Conservation (phyloP, 305 asterid genomes). For the Fraxinus floribunda region DNA sequence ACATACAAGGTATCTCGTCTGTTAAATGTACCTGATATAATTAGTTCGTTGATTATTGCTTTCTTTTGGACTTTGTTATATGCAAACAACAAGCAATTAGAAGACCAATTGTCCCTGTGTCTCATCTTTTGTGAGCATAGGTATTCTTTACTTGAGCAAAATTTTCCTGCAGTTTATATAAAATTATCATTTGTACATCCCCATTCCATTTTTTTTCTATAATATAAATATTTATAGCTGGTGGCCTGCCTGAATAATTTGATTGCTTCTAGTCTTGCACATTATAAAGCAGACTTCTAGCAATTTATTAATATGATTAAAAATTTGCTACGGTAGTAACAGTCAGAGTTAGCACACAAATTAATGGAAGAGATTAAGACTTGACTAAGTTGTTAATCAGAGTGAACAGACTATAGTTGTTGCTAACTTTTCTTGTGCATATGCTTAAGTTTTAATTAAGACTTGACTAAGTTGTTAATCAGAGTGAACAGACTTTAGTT, state of each 20-base stretch:
- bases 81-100: background rate
- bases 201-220: background rate
- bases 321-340: background rate
- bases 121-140: background rate
- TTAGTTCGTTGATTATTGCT: background rate
- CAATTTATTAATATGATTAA: background rate
- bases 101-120: background rate
- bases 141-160: background rate
- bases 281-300: background rate
- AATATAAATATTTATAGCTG: background rate
- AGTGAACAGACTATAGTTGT: too few relatives aligned
- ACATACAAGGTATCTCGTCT: slow-evolving; percentile 72
- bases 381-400: background rate
- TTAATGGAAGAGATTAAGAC: background rate
- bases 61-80: slow-evolving; percentile 15
- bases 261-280: background rate
- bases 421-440: too few relatives aligned
- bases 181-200: background rate
- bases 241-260: background rate
- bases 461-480: background rate
- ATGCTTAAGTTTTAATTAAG: too few relatives aligned
- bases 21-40: background rate
- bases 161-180: background rate
- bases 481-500: background rate
- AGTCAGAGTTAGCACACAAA: background rate